These are phyloP conservation scores for Plantago elongata DNA, from an alignment of 257 asterid genomes.

Conservation along the genomic window DNA sequence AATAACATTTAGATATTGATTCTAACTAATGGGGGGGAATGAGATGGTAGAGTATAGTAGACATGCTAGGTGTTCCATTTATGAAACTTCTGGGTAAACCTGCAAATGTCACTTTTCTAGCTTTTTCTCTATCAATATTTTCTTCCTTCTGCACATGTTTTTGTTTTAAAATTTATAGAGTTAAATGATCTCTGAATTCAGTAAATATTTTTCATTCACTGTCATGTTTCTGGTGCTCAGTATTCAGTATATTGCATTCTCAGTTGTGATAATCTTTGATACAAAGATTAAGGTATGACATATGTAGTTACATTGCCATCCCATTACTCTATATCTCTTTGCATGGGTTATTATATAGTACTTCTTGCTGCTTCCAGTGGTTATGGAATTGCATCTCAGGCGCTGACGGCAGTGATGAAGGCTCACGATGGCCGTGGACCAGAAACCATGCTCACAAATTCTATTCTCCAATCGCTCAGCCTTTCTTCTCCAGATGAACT, in stretches of 20 bases:
- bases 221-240: neutral
- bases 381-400: constrained; percentile 92
- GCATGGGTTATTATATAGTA: neutral
- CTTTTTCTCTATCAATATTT: neutral
- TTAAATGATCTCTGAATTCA: neutral
- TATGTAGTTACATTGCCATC: neutral
- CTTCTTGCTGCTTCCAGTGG: constrained; percentile 57
- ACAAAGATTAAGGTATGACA: neutral
- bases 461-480: constrained; percentile 54
- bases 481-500: constrained; percentile 91
- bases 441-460: constrained; percentile 60
- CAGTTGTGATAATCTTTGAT: neutral
- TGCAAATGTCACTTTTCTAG: too few relatives aligned
- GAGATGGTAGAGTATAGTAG: too few relatives aligned
- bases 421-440: constrained; percentile 98
- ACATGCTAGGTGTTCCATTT: too few relatives aligned
- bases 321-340: constrained; percentile 13
- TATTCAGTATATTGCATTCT: neutral
- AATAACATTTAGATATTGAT: neutral
- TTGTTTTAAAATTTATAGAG: neutral
- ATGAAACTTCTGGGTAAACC: too few relatives aligned
- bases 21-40: too few relatives aligned
- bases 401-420: constrained; percentile 76
- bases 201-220: neutral
- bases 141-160: neutral